Conservation (phyloP, 441 rosid genomes). For the Bruguiera hainesii region DNA sequence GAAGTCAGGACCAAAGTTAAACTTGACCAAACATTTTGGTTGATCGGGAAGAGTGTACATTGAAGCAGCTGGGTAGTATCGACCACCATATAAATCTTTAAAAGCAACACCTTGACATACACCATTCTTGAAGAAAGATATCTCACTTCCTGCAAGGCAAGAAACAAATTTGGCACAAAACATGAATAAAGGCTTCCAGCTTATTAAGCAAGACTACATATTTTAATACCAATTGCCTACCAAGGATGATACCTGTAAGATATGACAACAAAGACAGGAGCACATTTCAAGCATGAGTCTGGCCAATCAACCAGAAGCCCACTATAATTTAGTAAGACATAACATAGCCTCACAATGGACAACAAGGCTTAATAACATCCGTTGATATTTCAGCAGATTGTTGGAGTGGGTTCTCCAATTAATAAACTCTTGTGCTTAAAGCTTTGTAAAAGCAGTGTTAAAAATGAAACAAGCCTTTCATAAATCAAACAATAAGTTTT, state of each 20-base stretch:
- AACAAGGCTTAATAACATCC: too few species aligned
- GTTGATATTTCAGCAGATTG: too few species aligned
- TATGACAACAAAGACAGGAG: neutral
- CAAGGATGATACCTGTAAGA: constrained; percentile 2
- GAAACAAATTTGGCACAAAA: neutral
- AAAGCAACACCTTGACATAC: constrained; percentile 89
- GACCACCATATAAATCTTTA: constrained; percentile 78
- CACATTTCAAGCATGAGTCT: neutral
- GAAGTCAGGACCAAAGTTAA: constrained; percentile 92
- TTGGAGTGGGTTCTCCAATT: too few species aligned
- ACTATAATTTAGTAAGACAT: neutral
- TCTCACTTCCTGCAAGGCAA: constrained; percentile 81
- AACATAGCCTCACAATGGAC: too few species aligned
- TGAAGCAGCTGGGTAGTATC: constrained; percentile 96
- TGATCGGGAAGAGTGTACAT: constrained; percentile 96
- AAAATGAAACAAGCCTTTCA: too few species aligned
- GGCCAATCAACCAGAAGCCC: neutral
- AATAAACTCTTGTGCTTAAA: too few species aligned
- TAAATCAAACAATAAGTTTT: too few species aligned
- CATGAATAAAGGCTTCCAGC: constrained; percentile 9
- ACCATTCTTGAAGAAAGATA: constrained; percentile 90
- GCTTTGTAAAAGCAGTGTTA: too few species aligned
- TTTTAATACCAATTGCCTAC: neutral
- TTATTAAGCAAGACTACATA: neutral
- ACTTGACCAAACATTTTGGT: constrained; percentile 80